Evolutionary conservation across 768 basidiomycete genomes (phyloP), one percentile per base, ranked within the genome.

Genomic region (Boletellus ananas): DNA sequence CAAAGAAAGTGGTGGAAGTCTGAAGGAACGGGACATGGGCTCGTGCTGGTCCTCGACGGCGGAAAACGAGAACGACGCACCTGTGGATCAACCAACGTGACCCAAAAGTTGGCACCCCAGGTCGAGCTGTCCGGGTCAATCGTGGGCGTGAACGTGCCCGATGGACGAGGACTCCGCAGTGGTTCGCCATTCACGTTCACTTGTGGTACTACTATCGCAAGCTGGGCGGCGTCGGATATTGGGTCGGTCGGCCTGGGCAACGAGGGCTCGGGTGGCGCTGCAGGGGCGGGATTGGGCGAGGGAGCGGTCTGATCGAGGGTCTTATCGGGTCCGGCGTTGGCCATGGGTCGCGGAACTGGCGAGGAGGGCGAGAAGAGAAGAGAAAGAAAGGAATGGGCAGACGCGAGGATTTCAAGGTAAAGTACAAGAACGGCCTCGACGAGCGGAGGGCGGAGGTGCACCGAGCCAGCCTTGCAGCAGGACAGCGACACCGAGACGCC

Each of bases 51-150:
- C 43, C 49, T 38, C 45, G 35, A 54, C 48, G 31, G 44, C 31
- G 34, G 34, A 59, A 35, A 38, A 45, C 13, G 49, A 45, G 46
- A 49, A 37, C 10, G 47, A 76, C 78, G 57, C 65, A 89, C 93
- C 78, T 89, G 83, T 23, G 94, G 94, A 75, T 96, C 93, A 42
- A 87, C 79, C 45, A 95, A 76, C 6, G 94, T 94, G 7, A 95
- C 90, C 94, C 94, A 96, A 65, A 96, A 95, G 66, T 92, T 85
- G 23, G 87, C 81, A 5, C 90, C 91, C 91, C 91, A 94, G 25
- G 78, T 78, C 53, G 79, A 69, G 57, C 77, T 79, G 27, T 70
- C 67, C 4, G 59, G 51, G 52, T 69, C 69, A 25, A 55, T 45
- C 0, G 57, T 44, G 2, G 40, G 18, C 3, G 25, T 13, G n/a